Evolutionary conservation across 352 stramenopile species (phyloP).

Genomic region (Chrysophaeum taylorii): DNA sequence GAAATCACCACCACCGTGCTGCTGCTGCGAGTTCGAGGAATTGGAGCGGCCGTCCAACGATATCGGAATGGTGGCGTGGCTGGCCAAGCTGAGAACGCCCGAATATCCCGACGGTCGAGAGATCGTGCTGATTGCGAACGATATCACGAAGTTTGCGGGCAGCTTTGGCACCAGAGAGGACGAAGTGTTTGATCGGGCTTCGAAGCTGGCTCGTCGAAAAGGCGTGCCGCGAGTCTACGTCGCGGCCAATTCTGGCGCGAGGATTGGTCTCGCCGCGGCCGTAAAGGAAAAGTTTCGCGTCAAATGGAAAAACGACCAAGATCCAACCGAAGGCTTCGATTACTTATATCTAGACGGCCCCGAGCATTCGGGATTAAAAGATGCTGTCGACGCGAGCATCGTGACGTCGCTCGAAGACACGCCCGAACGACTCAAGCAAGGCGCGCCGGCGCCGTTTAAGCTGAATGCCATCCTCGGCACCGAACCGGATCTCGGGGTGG

Average conservation of each 20-base stretch:
- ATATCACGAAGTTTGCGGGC: constrained; percentile 98
- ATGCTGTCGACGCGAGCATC: constrained; percentile 41
- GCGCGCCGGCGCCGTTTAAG: constrained; percentile 75
- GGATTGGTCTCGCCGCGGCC: constrained; percentile 94
- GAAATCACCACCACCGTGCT: constrained; percentile 58
- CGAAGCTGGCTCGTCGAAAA: constrained; percentile 70
- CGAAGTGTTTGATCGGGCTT: constrained; percentile 94
- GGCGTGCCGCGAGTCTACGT: constrained; percentile 93
- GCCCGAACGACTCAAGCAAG: background rate
- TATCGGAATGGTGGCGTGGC: constrained; percentile 99
- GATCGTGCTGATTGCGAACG: constrained; percentile 97
- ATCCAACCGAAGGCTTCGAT: constrained; percentile 94
- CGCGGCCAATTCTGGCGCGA: constrained; percentile 94
- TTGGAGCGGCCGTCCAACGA: constrained; percentile 82
- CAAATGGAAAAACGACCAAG: constrained; percentile 85
- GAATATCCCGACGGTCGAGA: constrained; percentile 92
- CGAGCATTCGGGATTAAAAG: constrained; percentile 75
- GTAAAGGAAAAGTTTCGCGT: constrained; percentile 96
- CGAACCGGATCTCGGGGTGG: constrained; percentile 94
- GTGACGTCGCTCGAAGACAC: constrained; percentile 37
- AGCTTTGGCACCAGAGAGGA: constrained; percentile 98
- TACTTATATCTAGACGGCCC: constrained; percentile 91
- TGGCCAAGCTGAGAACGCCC: constrained; percentile 91
- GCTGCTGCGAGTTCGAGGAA: constrained; percentile 34
- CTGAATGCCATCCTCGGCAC: constrained; percentile 95